Base-by-base conservation (phyloP, 2,329 filamentous ascomycete species). In the Juglanconis oblonga region DNA sequence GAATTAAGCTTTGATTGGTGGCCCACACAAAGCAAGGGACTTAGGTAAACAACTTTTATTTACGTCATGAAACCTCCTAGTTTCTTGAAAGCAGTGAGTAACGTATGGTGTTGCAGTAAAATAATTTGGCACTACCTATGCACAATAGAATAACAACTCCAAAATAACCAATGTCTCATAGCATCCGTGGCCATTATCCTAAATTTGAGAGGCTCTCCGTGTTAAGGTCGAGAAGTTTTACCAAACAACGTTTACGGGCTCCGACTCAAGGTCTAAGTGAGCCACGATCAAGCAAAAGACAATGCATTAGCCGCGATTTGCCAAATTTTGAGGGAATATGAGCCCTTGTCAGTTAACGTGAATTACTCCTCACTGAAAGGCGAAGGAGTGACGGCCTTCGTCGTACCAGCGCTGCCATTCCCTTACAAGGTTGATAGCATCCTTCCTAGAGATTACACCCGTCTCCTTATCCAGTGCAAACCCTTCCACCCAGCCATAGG, bases 281-380 rank as follows among this genome's bases (percentile, higher is more conserved):
- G 57, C 42, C 14, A 55, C 57, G 3, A 42, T 42, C 24, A 24
- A 33, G 57, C 11, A 3, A 52, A 42, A 11, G 42, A 52, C 5
- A 33, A n/a, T 50, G 58, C 62, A 47, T 67, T 63, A 3, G 61
- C 64, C 1, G 61, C 59, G 35, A 71, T 64, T 62, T 72, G 66
- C 73, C 72, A 75, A 8, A 75, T 64, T 64, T 75, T 67, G 6
- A 76, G 57, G 52, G 72, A 73, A 24, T 72, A 70, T 2, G 65
- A 67, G n/a, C 66, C 70, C 57, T 70, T 72, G 47, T 76, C 72
- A 4, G 73, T 72, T 40, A 75, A 62, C 0, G 68, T 71, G 8
- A 71, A 70, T 52, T 71, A 67, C 6, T 67, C 62, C 38, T 75
- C 72, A 44, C 67, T 67, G 50, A 73, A 74, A 6, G 61, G 64